phyloP scores from a whole-genome alignment of 1,284 basidiomycete genomes.

The Trametes versicolor region DNA sequence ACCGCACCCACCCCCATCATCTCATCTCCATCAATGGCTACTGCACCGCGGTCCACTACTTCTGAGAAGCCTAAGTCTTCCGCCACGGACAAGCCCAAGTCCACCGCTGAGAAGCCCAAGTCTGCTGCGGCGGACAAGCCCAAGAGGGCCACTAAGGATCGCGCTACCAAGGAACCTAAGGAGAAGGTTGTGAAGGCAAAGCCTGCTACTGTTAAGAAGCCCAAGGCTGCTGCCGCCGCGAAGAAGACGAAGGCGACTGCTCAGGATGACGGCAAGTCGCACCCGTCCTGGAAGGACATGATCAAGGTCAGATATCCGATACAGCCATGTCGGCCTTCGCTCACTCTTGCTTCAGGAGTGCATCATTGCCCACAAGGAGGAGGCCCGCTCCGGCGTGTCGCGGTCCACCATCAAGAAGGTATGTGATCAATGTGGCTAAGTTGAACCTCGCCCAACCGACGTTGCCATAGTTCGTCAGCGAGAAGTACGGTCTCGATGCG shows the following conservation, averaged over 20 bases:
- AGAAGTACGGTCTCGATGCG: constrained; percentile 82
- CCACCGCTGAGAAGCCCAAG: constrained; percentile 33
- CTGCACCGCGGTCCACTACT: constrained; percentile 35
- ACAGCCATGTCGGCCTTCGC: not conserved
- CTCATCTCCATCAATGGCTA: constrained; percentile 29
- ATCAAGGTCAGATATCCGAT: constrained; percentile 63
- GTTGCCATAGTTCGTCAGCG: constrained; percentile 70
- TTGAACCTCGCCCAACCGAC: not conserved
- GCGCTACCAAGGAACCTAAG: constrained; percentile 45
- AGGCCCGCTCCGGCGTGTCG: constrained; percentile 86
- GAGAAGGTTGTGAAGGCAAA: constrained; percentile 59
- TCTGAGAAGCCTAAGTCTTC: constrained; percentile 36
- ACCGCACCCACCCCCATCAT: constrained; percentile 7
- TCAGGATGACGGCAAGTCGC: constrained; percentile 47
- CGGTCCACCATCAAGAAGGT: constrained; percentile 92
- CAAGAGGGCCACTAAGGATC: constrained; percentile 30
- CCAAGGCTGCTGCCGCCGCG: constrained; percentile 45
- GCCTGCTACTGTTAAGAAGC: constrained; percentile 49
- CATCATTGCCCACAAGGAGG: constrained; percentile 77
- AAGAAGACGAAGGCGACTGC: constrained; percentile 44
- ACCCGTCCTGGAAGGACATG: constrained; percentile 82
- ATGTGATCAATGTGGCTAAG: constrained; percentile 17
- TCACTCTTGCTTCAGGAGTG: constrained; percentile 67
- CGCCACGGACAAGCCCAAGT: constrained; percentile 35
- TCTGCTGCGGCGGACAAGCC: constrained; percentile 30